phyloP scores from a whole-genome alignment of 2,329 filamentous ascomycete species.

The Ascochyta viciae-villosae region DNA sequence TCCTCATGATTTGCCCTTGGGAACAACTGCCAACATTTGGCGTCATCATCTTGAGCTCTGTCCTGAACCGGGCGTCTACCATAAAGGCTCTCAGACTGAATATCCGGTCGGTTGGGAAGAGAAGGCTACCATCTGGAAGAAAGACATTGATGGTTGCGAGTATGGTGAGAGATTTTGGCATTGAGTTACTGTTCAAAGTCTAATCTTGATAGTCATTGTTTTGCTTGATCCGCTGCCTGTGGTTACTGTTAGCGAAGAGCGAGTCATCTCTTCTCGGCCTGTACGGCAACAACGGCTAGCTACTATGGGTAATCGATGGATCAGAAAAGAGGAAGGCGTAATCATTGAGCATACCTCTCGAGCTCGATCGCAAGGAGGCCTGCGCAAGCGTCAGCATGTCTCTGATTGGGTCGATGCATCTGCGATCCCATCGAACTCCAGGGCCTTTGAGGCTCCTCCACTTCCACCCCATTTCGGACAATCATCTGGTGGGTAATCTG shows the following conservation, averaged over 20 bases:
- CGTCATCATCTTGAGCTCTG: not conserved
- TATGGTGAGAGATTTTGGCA: not conserved
- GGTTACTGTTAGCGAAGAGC: not conserved
- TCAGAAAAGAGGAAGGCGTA: not conserved
- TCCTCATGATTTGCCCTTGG: not conserved
- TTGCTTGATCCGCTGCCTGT: constrained; percentile 2
- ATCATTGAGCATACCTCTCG: no score
- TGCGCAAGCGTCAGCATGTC: no score
- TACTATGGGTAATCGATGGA: not conserved
- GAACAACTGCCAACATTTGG: not conserved
- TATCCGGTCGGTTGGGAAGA: constrained; percentile 7
- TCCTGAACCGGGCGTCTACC: not conserved
- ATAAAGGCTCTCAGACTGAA: not conserved
- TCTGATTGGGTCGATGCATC: no score
- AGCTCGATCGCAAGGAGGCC: no score
- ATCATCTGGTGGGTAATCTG: no score
- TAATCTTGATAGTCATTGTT: not conserved
- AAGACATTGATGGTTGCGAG: not conserved
- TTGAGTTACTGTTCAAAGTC: no score
- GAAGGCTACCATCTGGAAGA: not conserved
- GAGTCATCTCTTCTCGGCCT: no score
- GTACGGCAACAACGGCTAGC: not conserved
- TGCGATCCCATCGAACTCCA: no score
- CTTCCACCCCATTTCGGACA: no score
- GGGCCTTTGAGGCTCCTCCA: no score